phyloP scores from a whole-genome alignment of 1,284 basidiomycete genomes.

The Pascua guehoae region DNA sequence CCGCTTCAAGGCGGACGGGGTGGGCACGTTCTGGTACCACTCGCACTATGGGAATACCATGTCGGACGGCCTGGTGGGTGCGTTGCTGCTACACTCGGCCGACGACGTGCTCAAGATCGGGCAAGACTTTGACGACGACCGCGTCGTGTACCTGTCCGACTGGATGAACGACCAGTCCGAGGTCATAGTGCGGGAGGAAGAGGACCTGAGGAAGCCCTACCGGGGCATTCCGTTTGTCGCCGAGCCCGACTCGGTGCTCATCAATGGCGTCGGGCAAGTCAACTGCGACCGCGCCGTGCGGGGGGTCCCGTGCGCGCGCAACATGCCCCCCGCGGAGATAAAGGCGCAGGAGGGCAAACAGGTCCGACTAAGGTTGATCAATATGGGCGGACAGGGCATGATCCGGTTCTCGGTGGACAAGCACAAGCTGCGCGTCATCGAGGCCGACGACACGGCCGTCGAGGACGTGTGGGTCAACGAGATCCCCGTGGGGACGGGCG shows the following conservation, averaged over 20 bases:
- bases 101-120: slow-evolving; percentile 21
- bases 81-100: slow-evolving; percentile 28
- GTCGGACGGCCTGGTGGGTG: slow-evolving; percentile 30
- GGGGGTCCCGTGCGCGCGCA: neutral
- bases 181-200: slow-evolving; percentile 16
- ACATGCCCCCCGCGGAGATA: neutral
- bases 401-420: slow-evolving; percentile 25
- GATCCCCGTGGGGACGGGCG: slow-evolving; percentile 21
- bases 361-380: slow-evolving; percentile 23
- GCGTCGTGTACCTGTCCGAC: slow-evolving; percentile 23
- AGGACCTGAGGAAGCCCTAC: neutral
- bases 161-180: slow-evolving; percentile 28
- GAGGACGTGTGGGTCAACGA: slow-evolving; percentile 23
- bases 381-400: slow-evolving; percentile 12
- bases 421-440: slow-evolving; percentile 27
- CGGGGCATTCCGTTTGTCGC: neutral
- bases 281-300: neutral
- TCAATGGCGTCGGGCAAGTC: slow-evolving; percentile 24
- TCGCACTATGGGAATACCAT: slow-evolving; percentile 32
- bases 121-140: slow-evolving; percentile 30
- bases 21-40: slow-evolving; percentile 35
- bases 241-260: slow-evolving; percentile 20
- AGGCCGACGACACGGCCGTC: slow-evolving; percentile 26
- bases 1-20: slow-evolving; percentile 27
- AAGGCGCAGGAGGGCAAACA: neutral